Evolutionary conservation across 2,329 filamentous ascomycete species (phyloP), one percentile per base, ranked within the genome.

Genomic region (Ophiosphaerella narmari): DNA sequence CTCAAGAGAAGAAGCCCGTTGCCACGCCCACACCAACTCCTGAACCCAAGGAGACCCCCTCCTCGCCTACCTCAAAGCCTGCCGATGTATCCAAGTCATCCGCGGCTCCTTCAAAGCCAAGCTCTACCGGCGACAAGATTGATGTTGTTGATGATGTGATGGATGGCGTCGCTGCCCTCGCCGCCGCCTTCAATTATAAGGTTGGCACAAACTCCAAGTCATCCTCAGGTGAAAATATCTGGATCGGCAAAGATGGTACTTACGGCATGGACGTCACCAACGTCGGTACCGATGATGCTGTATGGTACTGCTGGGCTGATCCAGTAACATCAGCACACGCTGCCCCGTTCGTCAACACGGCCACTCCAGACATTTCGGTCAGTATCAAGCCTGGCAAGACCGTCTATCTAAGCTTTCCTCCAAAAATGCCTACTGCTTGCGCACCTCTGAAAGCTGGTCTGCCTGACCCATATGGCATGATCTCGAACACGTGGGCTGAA

Each of bases 401-500:
- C 29, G 63, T 74, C 48, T 71, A 69, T 42, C 54, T 79, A 23
- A 76, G 75, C 34, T 68, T 74, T 39, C 72, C 65, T 23, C 63
- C 67, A 39, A 67, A 63, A 39, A 63, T 74, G 5, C 69, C 74
- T 16, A 72, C 75, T 26, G 76, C 69, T n/a, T 79, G 73, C 62
- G 63, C 75, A 5, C 66, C 71, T 12, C 64, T 76, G 24, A 74
- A 69, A 64, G 36, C 57, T 13, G 62, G 72, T 51, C 48, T 51
- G 47, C 70, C 71, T 29, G 64, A 65, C 48, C 49, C 61, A 29
- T 63, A 63, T 48, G 77, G 76, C 33, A 75, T 76, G 60, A 59
- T 77, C 41, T 57, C 62, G 55, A 72, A 79, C 55, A 77, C 77
- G 29, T 78, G 77, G 74, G 74, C 69, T 45, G 77, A 79, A 67